These are phyloP conservation scores for Solanum boliviense DNA, from an alignment of 257 asterid species.

Conservation along the genomic window DNA sequence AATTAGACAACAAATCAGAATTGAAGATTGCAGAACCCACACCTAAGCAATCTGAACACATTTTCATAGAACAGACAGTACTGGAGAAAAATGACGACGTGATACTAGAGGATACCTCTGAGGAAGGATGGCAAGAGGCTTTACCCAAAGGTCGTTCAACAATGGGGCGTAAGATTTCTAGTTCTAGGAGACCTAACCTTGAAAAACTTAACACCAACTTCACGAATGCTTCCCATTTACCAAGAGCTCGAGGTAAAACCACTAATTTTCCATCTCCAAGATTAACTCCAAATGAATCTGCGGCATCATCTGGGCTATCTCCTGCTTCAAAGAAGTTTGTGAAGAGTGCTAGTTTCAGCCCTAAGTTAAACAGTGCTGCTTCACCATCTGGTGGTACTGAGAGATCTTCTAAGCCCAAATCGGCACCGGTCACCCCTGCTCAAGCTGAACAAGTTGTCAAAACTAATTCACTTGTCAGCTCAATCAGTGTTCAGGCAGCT, in stretches of 20 bases:
- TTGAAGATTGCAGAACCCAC: slow-evolving; percentile 19
- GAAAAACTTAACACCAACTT: slow-evolving; percentile 69
- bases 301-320: slow-evolving; percentile 26
- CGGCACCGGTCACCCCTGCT: slow-evolving; percentile 54
- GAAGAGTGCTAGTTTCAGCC: slow-evolving; percentile 52
- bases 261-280: slow-evolving; percentile 46
- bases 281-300: slow-evolving; percentile 30
- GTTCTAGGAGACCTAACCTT: slow-evolving; percentile 63
- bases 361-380: slow-evolving; percentile 30
- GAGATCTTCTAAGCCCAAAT: slow-evolving; percentile 31
- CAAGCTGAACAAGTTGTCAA: slow-evolving; percentile 34
- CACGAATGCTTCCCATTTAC: slow-evolving; percentile 35
- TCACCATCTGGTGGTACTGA: slow-evolving; percentile 26
- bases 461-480: slow-evolving; percentile 32
- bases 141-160: slow-evolving; percentile 62
- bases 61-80: slow-evolving; percentile 13
- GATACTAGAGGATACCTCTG: slow-evolving; percentile 41
- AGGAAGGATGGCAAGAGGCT: slow-evolving; percentile 96
- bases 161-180: slow-evolving; percentile 43
- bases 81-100: slow-evolving; percentile 29
- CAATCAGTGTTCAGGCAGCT: slow-evolving; percentile 57
- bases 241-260: slow-evolving; percentile 39
- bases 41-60: slow-evolving; percentile 15
- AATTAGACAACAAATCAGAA: slow-evolving; percentile 33
- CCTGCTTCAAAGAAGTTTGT: slow-evolving; percentile 34